Percentiles rank a stretch among this genome's conserved stretches.
Evolutionary conservation across 1,139 yeast species (phyloP).

Genomic region (Arxiozyma slooffiae): DNA sequence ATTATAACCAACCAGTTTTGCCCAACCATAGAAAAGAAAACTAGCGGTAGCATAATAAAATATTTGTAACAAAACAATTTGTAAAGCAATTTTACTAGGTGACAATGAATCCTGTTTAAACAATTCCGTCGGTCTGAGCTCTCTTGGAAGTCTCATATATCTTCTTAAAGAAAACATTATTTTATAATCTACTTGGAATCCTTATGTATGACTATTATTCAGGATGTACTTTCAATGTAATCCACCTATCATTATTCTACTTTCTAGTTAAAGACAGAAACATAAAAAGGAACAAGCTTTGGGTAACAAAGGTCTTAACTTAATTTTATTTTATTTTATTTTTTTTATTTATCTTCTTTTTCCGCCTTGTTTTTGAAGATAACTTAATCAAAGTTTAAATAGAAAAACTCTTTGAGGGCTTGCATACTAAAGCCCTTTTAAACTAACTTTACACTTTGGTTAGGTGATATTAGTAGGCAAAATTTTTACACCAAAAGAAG

Average conservation of each 20-base stretch:
- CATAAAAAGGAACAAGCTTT: background rate
- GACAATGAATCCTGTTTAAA: slow-evolving; percentile 34
- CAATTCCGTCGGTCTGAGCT: slow-evolving; percentile 26
- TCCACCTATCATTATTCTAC: background rate
- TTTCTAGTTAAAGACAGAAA: background rate
- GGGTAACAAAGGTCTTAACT: background rate
- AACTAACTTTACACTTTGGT: too few relatives aligned
- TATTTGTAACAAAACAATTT: slow-evolving; percentile 53
- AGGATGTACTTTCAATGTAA: background rate
- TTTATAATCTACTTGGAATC: background rate
- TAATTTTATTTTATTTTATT: too few relatives aligned
- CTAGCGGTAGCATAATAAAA: slow-evolving; percentile 59
- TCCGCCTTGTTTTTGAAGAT: background rate
- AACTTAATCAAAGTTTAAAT: background rate
- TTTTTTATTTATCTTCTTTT: too few relatives aligned
- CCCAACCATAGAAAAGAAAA: slow-evolving; percentile 45
- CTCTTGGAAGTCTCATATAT: slow-evolving; percentile 26
- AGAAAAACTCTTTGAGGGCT: background rate
- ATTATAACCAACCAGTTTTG: slow-evolving; percentile 52
- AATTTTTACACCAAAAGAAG: too few relatives aligned
- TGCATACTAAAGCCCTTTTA: too few relatives aligned
- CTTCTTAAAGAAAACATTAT: slow-evolving; percentile 24
- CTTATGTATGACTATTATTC: background rate
- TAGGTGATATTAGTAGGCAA: too few relatives aligned
- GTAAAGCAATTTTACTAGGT: slow-evolving; percentile 39